Evolutionary conservation across 2,329 filamentous ascomycete species (phyloP), one percentile per base, ranked within the genome.

Genomic region (Phialocephala subalpina): DNA sequence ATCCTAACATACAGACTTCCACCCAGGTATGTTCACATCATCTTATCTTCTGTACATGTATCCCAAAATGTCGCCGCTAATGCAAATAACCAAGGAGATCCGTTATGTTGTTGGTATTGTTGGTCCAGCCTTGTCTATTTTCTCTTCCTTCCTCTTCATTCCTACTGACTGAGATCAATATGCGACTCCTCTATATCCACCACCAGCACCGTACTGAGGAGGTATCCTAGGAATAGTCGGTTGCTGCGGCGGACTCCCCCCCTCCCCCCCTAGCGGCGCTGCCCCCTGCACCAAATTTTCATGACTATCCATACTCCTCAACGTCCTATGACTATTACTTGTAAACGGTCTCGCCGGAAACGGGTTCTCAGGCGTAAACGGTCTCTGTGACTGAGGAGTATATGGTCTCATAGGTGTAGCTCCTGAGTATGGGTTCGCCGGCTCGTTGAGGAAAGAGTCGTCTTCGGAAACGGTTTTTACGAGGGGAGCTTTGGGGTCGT

Each of bases 391-490:
- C 22, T 67, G 61, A 16, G 68, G 67, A 18, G 65, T 69, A 36
- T 49, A 63, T 36, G 60, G 52, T 29, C 59, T 40, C 49, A 73
- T 67, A 7, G 73, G 72, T 52, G 70, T 70, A 7, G 71, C 69
- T 16, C 65, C 68, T 3, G 67, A 56, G 60, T 76, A 75, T 25
- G 74, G 72, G 56, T 76, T 75, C 36, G 69, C 72, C 7, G 75
- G 72, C 27, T 75, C 73, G 52, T 72, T 73, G 65, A 72, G 71
- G 67, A 72, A 75, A 40, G 65, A 70, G 45, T 75, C 72, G 1
- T 62, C 45, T 33, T 53, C 49, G 58, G 65, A 68, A 5, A 65
- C 55, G 45, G 69, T 64, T n/a, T 69, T 67, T 12, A 55, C 49
- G 14, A 72, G 64, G 22, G 68, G 66, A 11, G 67, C 52, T 60